These are phyloP conservation scores for Eutypa lata DNA, from an alignment of 2,329 filamentous ascomycete genomes.

Conservation along the genomic window DNA sequence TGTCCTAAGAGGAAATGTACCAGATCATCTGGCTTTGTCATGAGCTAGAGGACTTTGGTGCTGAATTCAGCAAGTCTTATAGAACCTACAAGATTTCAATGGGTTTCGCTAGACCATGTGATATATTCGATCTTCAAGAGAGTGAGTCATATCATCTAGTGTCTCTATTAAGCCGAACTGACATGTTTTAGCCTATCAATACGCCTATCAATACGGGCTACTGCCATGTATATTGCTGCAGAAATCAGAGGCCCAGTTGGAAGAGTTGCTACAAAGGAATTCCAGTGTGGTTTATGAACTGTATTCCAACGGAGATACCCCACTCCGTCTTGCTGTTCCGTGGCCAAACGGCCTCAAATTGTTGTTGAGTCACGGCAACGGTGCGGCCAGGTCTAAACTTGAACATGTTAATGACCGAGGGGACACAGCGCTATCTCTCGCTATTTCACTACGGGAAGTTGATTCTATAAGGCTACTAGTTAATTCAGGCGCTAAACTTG, in stretches of 20 bases:
- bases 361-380: too few relatives aligned
- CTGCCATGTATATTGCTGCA: neutral
- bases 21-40: too few relatives aligned
- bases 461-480: too few relatives aligned
- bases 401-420: too few relatives aligned
- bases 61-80: neutral
- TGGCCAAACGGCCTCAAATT: conserved; percentile 6
- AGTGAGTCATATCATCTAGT: neutral
- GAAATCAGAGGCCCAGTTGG: conserved; percentile 1
- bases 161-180: too few relatives aligned
- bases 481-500: too few relatives aligned
- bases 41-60: neutral
- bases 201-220: neutral
- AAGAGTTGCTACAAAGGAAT: conserved; percentile 1
- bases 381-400: too few relatives aligned
- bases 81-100: neutral
- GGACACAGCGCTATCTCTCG: too few relatives aligned
- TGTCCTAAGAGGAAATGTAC: too few relatives aligned
- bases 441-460: too few relatives aligned
- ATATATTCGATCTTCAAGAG: neutral
- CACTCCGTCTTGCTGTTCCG: conserved; percentile 4
- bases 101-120: neutral
- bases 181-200: too few relatives aligned
- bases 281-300: neutral
- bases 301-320: neutral